Percentiles rank a stretch among this genome's conserved stretches.
phyloP scores from a whole-genome alignment of 2,329 filamentous ascomycete species.

The Pestalotiopsis sp. region DNA sequence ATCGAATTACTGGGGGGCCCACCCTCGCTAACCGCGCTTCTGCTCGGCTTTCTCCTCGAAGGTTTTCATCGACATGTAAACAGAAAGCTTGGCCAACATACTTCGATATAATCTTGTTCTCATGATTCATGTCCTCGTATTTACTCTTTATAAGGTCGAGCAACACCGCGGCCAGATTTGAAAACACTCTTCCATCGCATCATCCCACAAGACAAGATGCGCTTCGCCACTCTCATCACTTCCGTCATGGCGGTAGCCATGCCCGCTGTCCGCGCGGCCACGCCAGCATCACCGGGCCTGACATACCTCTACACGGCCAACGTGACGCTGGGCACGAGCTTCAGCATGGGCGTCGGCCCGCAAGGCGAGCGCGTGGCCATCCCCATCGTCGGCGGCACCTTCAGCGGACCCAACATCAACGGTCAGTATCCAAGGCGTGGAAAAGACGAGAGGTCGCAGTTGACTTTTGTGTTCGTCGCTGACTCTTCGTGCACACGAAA shows the following conservation, averaged over 20 bases:
- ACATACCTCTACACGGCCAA: constrained; percentile 29
- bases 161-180: no score
- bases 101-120: no score
- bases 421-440: not conserved
- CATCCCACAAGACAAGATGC: not conserved
- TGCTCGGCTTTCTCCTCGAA: no score
- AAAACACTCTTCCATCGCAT: no score
- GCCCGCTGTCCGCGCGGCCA: not conserved
- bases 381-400: constrained; percentile 28
- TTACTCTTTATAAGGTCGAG: no score
- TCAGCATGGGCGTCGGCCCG: constrained; percentile 24
- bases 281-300: constrained; percentile 20
- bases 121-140: no score
- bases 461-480: not conserved
- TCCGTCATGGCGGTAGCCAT: not conserved
- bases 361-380: constrained; percentile 24
- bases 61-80: no score
- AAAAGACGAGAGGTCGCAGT: not conserved
- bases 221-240: not conserved
- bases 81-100: no score
- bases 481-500: not conserved
- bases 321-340: constrained; percentile 21
- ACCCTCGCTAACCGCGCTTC: no score
- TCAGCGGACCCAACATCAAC: constrained; percentile 24
- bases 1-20: not conserved